A percentile compares a stretch with the other conserved stretches of the same genome.
Conservation (phyloP, 345 rosid genomes). For the Murraya paniculata region DNA sequence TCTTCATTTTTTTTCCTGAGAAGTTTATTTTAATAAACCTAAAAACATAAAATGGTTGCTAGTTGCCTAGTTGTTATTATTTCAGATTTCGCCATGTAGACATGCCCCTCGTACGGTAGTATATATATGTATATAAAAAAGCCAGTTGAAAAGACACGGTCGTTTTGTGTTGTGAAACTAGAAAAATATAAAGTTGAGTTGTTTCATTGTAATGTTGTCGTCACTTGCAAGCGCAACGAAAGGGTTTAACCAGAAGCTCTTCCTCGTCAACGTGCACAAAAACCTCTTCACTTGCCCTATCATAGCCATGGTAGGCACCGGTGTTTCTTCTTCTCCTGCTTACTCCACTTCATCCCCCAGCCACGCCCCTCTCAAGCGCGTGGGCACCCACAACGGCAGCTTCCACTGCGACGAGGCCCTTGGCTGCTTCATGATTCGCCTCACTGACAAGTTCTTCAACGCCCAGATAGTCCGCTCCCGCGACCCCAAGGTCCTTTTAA, state of each 20-base stretch:
- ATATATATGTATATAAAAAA: background rate
- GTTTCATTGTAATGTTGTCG: slow-evolving; percentile 21
- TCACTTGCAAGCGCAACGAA: slow-evolving; percentile 20
- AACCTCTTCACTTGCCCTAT: slow-evolving; percentile 24
- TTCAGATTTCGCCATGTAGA: no score
- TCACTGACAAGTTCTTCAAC: slow-evolving; percentile 65
- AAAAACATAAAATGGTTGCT: no score
- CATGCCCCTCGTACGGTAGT: no score
- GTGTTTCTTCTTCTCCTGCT: slow-evolving; percentile 56
- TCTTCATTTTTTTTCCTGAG: no score
- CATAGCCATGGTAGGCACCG: slow-evolving; percentile 30
- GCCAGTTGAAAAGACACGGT: background rate
- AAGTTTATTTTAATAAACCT: no score
- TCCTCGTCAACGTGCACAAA: slow-evolving; percentile 30
- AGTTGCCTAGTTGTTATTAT: no score
- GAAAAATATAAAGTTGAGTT: no score
- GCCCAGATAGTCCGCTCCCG: slow-evolving; percentile 83
- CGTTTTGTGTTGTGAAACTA: background rate
- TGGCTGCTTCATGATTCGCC: slow-evolving; percentile 98
- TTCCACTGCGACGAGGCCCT: slow-evolving; percentile 99
- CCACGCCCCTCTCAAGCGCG: slow-evolving; percentile 47
- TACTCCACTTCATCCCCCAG: slow-evolving; percentile 45
- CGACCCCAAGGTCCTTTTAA: slow-evolving; percentile 60
- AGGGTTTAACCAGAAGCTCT: slow-evolving; percentile 46
- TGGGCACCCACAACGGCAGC: slow-evolving; percentile 94